Evolutionary conservation across 148 eudicot genomes (phyloP).

Genomic region (Chenopodium album): DNA sequence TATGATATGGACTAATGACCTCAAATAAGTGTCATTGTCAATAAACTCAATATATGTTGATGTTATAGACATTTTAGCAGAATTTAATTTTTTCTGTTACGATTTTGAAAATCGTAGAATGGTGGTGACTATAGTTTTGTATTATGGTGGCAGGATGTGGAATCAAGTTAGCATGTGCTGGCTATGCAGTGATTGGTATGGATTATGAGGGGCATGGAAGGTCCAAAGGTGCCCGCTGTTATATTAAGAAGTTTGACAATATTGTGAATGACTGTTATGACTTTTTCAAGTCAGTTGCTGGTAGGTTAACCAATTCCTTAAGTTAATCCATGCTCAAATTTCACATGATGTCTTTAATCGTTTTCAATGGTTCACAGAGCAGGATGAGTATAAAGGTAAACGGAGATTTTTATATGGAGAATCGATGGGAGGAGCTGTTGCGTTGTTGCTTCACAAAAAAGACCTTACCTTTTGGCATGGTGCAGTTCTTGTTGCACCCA

Average conservation of each 20-base stretch:
- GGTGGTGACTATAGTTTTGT: background rate
- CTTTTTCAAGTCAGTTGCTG: constrained; percentile 77
- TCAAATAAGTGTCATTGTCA: background rate
- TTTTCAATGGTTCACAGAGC: constrained; percentile 41
- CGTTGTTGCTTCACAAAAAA: constrained; percentile 77
- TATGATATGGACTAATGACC: background rate
- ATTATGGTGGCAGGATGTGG: constrained; percentile 56
- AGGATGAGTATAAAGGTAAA: constrained; percentile 67
- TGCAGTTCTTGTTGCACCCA: constrained; percentile 94
- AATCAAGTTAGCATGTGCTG: constrained; percentile 73
- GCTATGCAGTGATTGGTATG: constrained; percentile 88
- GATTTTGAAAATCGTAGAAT: background rate
- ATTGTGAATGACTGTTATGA: constrained; percentile 72
- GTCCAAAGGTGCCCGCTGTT: constrained; percentile 92
- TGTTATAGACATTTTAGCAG: background rate
- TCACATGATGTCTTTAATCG: constrained; percentile 17
- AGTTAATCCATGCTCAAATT: background rate
- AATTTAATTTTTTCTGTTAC: background rate
- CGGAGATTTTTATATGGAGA: constrained; percentile 90
- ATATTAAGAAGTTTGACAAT: constrained; percentile 82
- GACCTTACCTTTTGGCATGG: constrained; percentile 87
- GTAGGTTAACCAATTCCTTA: constrained; percentile 44
- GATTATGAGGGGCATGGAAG: constrained; percentile 98
- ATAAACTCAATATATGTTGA: background rate
- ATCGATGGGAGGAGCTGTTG: constrained; percentile 99